Evolutionary conservation across 306 rosid genomes (phyloP), one percentile per base, ranked within the genome.

Genomic region (Amphicarpaea edgeworthii): DNA sequence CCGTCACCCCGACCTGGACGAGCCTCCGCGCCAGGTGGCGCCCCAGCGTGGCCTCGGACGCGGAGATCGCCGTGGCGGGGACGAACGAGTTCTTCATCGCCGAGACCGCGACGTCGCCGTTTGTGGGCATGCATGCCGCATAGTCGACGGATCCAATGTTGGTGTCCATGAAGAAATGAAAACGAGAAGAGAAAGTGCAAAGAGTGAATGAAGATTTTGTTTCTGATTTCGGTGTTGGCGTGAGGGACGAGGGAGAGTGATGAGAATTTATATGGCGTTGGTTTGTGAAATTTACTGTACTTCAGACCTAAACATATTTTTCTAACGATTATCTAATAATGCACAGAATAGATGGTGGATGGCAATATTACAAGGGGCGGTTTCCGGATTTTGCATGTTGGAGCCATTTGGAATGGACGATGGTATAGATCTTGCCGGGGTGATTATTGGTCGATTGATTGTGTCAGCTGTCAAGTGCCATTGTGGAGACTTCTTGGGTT

Each of bases 1-100:
- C 93, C 49, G 85, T 84, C 26, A 88, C 75, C 0, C 93, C 93
- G 9, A 86, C 11, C 76, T 89, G 83, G 2, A 89, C 86, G 0
- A 89, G 82, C 0, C 93, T 80, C 6, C 86, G 77, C 0, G 90
- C 89, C 0, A 89, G 66, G 79, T 89, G 89, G 69, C 90, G 72
- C 10, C 93, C 93, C 0, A 89, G 50, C 0, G 87, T 85, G 71
- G 90, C 79, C 1, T 84, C 83, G 0, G 78, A 73, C 1, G 87
- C 15, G 72, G 16, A 0, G 10, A 41, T n/a, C 57, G 17, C 10
- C 38, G 1, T 2, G 81, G 14, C 0, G 79, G 93, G 16, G 7
- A 5, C 38, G 0, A n/a, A n/a, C n/a, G 86, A 53, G 73, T 16
- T 12, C 16, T 78, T 81, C 55, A 89, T 47, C 41, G 85, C 1